Percentiles rank a stretch among this genome's conserved stretches.
Evolutionary conservation across 2,329 filamentous ascomycete genomes (phyloP).

Genomic region (Rutstroemia sp.): DNA sequence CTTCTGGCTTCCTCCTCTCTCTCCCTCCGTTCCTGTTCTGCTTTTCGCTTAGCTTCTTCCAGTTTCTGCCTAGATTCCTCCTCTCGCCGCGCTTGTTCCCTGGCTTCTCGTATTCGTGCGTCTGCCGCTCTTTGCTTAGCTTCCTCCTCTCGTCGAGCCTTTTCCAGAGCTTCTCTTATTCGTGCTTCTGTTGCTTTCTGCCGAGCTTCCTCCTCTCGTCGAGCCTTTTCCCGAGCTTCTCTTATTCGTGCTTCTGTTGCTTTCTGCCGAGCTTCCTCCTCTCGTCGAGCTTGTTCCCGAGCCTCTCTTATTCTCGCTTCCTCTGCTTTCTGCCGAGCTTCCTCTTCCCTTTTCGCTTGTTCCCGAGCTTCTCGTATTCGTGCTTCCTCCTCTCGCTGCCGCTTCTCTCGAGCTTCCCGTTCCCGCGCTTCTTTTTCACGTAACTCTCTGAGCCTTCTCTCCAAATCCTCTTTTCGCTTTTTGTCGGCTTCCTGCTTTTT

Average conservation of each 20-base stretch:
- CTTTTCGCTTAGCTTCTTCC: slow-evolving; percentile 35
- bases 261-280: slow-evolving; percentile 20
- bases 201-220: slow-evolving; percentile 23
- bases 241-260: neutral
- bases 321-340: neutral
- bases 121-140: neutral
- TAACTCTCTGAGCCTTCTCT: slow-evolving; percentile 44
- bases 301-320: neutral
- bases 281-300: slow-evolving; percentile 9
- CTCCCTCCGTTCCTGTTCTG: slow-evolving; percentile 34
- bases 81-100: slow-evolving; percentile 9
- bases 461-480: slow-evolving; percentile 49
- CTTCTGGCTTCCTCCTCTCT: slow-evolving; percentile 21
- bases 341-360: neutral
- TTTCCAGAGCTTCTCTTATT: slow-evolving; percentile 5
- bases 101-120: neutral
- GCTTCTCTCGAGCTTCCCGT: slow-evolving; percentile 38
- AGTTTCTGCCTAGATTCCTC: slow-evolving; percentile 21
- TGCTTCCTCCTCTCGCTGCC: slow-evolving; percentile 14
- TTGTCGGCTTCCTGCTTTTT: slow-evolving; percentile 54
- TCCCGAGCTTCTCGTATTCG: slow-evolving; percentile 11
- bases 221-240: slow-evolving; percentile 7
- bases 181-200: neutral
- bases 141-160: slow-evolving; percentile 21
- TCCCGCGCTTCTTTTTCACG: slow-evolving; percentile 47